Evolutionary conservation across 352 stramenopile species (phyloP).

Genomic region (Lagenidium giganteum): DNA sequence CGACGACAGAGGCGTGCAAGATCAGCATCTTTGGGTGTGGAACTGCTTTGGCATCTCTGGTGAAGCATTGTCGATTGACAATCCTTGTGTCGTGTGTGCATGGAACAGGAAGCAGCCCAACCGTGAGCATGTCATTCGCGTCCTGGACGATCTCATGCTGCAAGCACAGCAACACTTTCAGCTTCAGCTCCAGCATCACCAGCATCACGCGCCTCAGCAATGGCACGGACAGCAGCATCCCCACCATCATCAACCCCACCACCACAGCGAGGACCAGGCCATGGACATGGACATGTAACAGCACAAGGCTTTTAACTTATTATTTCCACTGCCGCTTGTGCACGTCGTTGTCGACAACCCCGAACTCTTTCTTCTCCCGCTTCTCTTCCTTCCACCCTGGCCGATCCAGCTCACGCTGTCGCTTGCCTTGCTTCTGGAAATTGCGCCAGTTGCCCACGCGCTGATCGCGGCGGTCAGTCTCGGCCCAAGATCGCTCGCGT

Average conservation of each 20-base stretch:
- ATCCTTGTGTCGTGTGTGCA: not conserved
- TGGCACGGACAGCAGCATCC: too few species aligned
- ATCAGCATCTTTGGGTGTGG: slow-evolving; percentile 76
- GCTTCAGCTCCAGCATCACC: slow-evolving; percentile 32
- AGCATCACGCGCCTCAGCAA: slow-evolving; percentile 12
- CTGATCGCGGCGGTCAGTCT: slow-evolving; percentile 70
- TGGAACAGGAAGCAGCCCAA: slow-evolving; percentile 28
- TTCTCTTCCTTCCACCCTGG: slow-evolving; percentile 65
- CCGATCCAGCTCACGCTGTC: slow-evolving; percentile 49
- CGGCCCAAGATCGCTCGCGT: slow-evolving; percentile 67
- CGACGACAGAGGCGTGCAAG: slow-evolving; percentile 24
- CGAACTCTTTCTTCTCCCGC: slow-evolving; percentile 56
- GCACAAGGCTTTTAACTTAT: slow-evolving; percentile 16
- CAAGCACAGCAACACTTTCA: slow-evolving; percentile 55
- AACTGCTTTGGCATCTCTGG: not conserved
- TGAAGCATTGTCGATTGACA: not conserved
- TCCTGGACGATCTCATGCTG: slow-evolving; percentile 51
- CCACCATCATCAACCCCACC: slow-evolving; percentile 2
- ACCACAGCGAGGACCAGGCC: slow-evolving; percentile 2
- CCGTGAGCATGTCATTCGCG: slow-evolving; percentile 46
- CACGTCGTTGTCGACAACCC: slow-evolving; percentile 54
- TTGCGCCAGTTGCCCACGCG: slow-evolving; percentile 76
- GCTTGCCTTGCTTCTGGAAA: slow-evolving; percentile 75
- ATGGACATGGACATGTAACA: slow-evolving; percentile 16
- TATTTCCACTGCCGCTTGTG: slow-evolving; percentile 85